A percentile compares a stretch with the other conserved stretches of the same genome.
Conservation (phyloP, 2,329 filamentous ascomycete species). For the Botryosphaeria agaves region DNA sequence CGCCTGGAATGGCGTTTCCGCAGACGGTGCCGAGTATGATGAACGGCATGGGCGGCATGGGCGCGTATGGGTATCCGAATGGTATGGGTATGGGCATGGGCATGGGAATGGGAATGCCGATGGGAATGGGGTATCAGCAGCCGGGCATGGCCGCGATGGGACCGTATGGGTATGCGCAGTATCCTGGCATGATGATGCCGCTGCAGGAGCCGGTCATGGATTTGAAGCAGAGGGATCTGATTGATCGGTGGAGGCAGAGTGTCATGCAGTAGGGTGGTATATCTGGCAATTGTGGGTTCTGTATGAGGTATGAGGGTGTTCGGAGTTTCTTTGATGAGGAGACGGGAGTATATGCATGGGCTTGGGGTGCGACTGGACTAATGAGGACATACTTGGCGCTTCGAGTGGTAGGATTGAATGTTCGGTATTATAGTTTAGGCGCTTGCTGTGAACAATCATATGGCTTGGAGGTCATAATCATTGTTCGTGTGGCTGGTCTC, state of each 20-base stretch:
- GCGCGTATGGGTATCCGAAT: not conserved
- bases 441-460: too few relatives aligned
- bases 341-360: too few relatives aligned
- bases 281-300: not conserved
- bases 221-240: slow-evolving; percentile 34
- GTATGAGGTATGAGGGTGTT: not conserved
- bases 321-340: too few relatives aligned
- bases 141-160: slow-evolving; percentile 1
- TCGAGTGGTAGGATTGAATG: too few relatives aligned
- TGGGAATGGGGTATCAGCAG: slow-evolving; percentile 1
- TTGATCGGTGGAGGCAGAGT: slow-evolving; percentile 41
- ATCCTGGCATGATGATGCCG: slow-evolving; percentile 4
- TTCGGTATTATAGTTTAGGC: too few relatives aligned
- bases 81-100: not conserved
- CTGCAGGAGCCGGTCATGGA: slow-evolving; percentile 23
- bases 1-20: not conserved
- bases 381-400: too few relatives aligned
- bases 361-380: too few relatives aligned
- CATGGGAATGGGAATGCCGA: slow-evolving; percentile 3
- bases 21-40: not conserved
- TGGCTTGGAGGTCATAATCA: too few relatives aligned
- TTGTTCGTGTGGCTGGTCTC: too few relatives aligned
- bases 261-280: slow-evolving; percentile 9
- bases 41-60: not conserved
- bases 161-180: slow-evolving; percentile 1